A percentile compares a stretch with the other conserved stretches of the same genome.
These are phyloP conservation scores for Juglanconis oblonga DNA, from an alignment of 2,329 filamentous ascomycete species.

Conservation along the genomic window DNA sequence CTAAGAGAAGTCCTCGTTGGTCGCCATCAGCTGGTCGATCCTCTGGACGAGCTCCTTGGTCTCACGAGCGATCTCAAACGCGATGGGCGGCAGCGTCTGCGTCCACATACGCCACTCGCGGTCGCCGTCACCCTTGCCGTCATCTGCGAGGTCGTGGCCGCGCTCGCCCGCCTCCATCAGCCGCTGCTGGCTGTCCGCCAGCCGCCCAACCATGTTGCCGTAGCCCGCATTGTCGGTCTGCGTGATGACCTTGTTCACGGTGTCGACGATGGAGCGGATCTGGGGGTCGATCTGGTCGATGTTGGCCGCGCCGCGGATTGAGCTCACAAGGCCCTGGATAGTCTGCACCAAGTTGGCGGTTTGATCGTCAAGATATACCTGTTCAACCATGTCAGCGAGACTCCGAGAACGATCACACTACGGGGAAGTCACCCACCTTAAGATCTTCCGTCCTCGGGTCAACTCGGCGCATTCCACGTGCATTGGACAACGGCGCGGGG, in stretches of 20 bases:
- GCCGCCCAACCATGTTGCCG: constrained; percentile 50
- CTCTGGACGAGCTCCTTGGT: constrained; percentile 66
- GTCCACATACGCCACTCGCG: constrained; percentile 62
- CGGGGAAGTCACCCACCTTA: constrained; percentile 32
- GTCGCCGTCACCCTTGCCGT: constrained; percentile 48
- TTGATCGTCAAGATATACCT: constrained; percentile 81
- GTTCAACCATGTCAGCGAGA: constrained; percentile 3
- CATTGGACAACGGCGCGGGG: constrained; percentile 33
- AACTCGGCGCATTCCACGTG: constrained; percentile 31
- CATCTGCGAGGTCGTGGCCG: constrained; percentile 55
- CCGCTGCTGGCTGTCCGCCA: constrained; percentile 63
- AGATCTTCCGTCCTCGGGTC: constrained; percentile 48
- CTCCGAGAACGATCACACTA: not conserved
- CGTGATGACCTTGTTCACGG: constrained; percentile 67
- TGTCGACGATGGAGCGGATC: constrained; percentile 66
- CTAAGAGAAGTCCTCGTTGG: constrained; percentile 27
- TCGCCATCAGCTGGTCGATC: constrained; percentile 25
- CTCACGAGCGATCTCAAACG: constrained; percentile 82
- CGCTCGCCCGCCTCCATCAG: constrained; percentile 62
- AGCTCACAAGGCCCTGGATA: constrained; percentile 76
- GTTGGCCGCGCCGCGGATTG: constrained; percentile 63
- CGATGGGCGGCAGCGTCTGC: constrained; percentile 73
- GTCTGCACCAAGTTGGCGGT: constrained; percentile 74
- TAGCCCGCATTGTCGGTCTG: constrained; percentile 60
- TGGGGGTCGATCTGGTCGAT: constrained; percentile 66